Evolutionary conservation across 371 early-diverging fungal species (phyloP).

Genomic region (Lichtheimia ornata): DNA sequence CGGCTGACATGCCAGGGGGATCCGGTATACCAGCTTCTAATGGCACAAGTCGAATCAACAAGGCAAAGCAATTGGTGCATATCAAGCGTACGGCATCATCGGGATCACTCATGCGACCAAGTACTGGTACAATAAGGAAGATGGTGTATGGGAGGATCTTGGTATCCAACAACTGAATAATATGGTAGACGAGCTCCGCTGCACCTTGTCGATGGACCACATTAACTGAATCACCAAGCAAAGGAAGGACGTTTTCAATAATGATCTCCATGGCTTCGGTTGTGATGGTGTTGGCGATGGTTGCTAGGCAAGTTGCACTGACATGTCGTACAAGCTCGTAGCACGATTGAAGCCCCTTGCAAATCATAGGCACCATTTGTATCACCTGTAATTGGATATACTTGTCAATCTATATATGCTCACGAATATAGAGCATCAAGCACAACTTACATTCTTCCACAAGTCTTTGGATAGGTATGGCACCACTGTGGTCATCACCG

Average conservation of each 20-base stretch:
- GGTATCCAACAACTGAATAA: slow-evolving; percentile 70
- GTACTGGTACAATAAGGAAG: slow-evolving; percentile 94
- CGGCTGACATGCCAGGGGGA: slow-evolving; percentile 82
- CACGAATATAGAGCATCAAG: not conserved
- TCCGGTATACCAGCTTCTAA: slow-evolving; percentile 90
- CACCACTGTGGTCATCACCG: slow-evolving; percentile 69
- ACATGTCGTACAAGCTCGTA: slow-evolving; percentile 80
- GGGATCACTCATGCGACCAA: slow-evolving; percentile 96
- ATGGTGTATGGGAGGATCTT: slow-evolving; percentile 92
- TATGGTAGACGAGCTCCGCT: slow-evolving; percentile 72
- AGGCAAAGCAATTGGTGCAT: slow-evolving; percentile 92
- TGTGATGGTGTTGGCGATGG: slow-evolving; percentile 69
- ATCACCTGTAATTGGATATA: slow-evolving; percentile 33
- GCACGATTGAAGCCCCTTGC: slow-evolving; percentile 67
- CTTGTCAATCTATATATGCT: not conserved
- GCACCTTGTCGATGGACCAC: slow-evolving; percentile 85
- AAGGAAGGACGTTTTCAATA: slow-evolving; percentile 76
- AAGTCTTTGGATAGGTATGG: slow-evolving; percentile 63
- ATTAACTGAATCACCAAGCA: slow-evolving; percentile 73
- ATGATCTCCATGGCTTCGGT: slow-evolving; percentile 78
- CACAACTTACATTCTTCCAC: slow-evolving; percentile 23
- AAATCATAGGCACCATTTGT: slow-evolving; percentile 64
- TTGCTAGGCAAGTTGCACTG: slow-evolving; percentile 80
- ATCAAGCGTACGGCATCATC: slow-evolving; percentile 88
- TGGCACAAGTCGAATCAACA: slow-evolving; percentile 92